Evolutionary conservation across 441 rosid genomes (phyloP), one percentile per base, ranked within the genome.

Genomic region (Populus hybrid): DNA sequence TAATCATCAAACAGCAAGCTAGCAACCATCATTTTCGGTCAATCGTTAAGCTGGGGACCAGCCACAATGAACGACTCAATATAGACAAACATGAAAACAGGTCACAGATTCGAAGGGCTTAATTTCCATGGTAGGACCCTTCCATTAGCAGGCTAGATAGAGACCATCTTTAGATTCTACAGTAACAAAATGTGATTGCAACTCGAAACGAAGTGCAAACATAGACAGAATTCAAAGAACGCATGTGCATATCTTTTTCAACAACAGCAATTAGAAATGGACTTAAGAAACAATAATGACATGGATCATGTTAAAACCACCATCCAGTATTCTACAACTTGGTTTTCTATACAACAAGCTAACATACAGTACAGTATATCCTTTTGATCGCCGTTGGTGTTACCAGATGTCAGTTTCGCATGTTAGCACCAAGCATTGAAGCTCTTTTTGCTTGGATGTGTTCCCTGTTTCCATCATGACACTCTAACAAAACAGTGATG

Each of bases 381-480:
- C 36, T 80, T 75, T 40, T 64, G 18, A 78, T 56, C 21, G 61
- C 53, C 74, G 36, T 80, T 53, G 77, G 28, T 77, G 83, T 80
- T 40, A 42, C 64, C 38, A 74, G 74, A 28, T 45, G 72, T 78
- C 74, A 77, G 73, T 73, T 1, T 67, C 82, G 40, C 59, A 76
- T 59, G n/a, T 29, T 68, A 68, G 61, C 31, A 74, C 50, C 68
- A 50, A 3, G 42, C 73, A 61, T 50, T 63, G 63, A 35, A 61
- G 4, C 50, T 6, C 40, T 35, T 69, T 61, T 59, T 68, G 21
- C 45, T 12, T 61, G 29, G 9, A 33, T n/a, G 50, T 2, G 23
- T 24, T 73, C 68, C 74, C 59, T 63, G 56, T 79, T 80, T 80
- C 82, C 77, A 83, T 84, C 79, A 75, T 76, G 75, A 79, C 76